Evolutionary conservation across 257 asterid genomes (phyloP), one percentile per base, ranked within the genome.

Genomic region (Craterostigma plantagineum): DNA sequence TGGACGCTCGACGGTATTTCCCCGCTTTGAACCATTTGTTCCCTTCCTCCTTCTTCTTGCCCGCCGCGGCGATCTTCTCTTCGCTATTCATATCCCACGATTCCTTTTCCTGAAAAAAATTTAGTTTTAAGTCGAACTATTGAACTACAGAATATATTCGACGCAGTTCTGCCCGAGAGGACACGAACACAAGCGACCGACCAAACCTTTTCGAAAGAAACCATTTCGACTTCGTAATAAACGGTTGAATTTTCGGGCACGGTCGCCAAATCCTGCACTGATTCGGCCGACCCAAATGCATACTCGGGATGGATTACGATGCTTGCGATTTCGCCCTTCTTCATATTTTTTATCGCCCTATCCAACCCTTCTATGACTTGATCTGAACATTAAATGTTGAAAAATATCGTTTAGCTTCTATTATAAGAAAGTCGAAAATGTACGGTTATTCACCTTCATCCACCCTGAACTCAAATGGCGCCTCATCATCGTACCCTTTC

Each of bases 31-130:
- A 76, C 74, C 65, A 62, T 33, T 11, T 18, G 49, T 76, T 72
- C 14, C 82, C 82, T 49, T 72, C 76, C 39, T 72, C 81, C 52
- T 76, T 76, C 50, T 72, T 69, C 64, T 54, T 72, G 13, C 59
- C 66, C 0, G 90, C 68, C 47, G 74, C 68, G 33, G 66, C 55
- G 5, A 72, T 52, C 57, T 72, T 76, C 11, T 76, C 90, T 18
- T 69, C n/a, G n/a, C 60, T 42, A 18, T 34, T 64, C 76, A 76
- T 53, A 23, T 71, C 76, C 87, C 87, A 76, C 23, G 87, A 71
- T 48, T 72, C 87, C 59, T 64, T 76, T 46, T 76, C 87, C 87
- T 76, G 55, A 12, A 54, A n/a, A n/a, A n/a, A n/a, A n/a, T n/a
- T n/a, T n/a, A n/a, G n/a, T n/a, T 30, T 7, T 45, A 54, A 11